Evolutionary conservation across 306 rosid genomes (phyloP).

Genomic region (Citrullus mucosospermus): DNA sequence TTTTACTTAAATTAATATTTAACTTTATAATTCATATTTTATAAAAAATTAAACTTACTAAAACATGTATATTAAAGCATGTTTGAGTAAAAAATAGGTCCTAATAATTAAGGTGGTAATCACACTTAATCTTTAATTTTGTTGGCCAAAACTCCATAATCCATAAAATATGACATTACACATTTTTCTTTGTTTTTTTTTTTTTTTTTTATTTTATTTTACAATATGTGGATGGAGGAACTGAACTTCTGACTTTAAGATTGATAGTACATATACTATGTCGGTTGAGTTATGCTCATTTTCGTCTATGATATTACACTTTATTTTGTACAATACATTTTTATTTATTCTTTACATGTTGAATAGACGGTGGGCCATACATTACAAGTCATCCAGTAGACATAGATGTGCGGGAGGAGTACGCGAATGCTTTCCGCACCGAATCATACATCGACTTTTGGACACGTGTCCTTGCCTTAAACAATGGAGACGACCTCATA

Average conservation of each 20-base stretch:
- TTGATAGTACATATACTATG: no score
- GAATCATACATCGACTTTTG: constrained; percentile 70
- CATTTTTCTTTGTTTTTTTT: neutral
- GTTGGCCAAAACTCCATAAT: neutral
- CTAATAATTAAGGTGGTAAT: no score
- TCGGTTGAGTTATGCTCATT: no score
- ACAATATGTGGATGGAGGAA: no score
- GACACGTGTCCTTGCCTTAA: constrained; percentile 44
- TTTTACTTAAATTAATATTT: no score
- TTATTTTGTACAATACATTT: neutral
- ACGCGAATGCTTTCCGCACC: constrained; percentile 70
- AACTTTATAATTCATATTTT: no score
- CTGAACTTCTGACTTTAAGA: no score
- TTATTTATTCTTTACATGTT: neutral
- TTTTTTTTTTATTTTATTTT: no score
- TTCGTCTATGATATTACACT: neutral
- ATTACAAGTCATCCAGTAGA: constrained; percentile 4
- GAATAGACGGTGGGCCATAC: constrained; percentile 6
- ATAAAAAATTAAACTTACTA: no score
- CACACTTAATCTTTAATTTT: no score
- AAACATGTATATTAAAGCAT: no score
- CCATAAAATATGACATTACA: neutral
- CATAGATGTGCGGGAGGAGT: constrained; percentile 57
- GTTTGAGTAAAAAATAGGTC: no score
- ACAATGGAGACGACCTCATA: neutral